A percentile compares a stretch with the other conserved stretches of the same genome.
These are phyloP conservation scores for Blastomyces emzantsi DNA, from an alignment of 2,329 filamentous ascomycete genomes.

Conservation along the genomic window DNA sequence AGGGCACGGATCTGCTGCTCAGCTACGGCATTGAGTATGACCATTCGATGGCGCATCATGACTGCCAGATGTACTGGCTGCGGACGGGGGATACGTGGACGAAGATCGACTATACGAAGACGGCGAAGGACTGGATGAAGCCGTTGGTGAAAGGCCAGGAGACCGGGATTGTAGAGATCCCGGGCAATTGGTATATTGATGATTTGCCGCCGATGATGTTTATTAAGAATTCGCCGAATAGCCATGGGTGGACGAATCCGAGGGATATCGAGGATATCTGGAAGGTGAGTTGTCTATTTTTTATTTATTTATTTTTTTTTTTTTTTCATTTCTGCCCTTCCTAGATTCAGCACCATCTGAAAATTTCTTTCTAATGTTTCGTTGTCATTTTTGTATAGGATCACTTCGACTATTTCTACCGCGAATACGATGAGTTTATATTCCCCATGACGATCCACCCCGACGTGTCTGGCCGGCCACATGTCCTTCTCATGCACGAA, in stretches of 20 bases:
- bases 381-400: slow-evolving; percentile 41
- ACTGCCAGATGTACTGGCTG: slow-evolving; percentile 39
- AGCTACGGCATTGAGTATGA: slow-evolving; percentile 39
- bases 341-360: background rate
- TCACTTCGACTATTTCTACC: slow-evolving; percentile 60
- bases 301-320: background rate
- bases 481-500: slow-evolving; percentile 66
- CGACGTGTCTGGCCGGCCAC: slow-evolving; percentile 61
- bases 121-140: slow-evolving; percentile 40
- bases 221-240: slow-evolving; percentile 42
- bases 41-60: slow-evolving; percentile 38
- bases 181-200: slow-evolving; percentile 38
- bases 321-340: background rate
- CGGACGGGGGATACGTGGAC: slow-evolving; percentile 39
- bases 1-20: slow-evolving; percentile 47
- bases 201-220: slow-evolving; percentile 41
- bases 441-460: slow-evolving; percentile 72
- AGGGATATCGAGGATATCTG: slow-evolving; percentile 52
- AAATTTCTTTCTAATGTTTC: background rate
- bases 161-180: slow-evolving; percentile 38
- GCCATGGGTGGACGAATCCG: slow-evolving; percentile 50
- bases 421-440: slow-evolving; percentile 67
- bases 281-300: slow-evolving; percentile 26
- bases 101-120: slow-evolving; percentile 37
- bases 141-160: slow-evolving; percentile 39